Evolutionary conservation across 2,329 filamentous ascomycete genomes (phyloP), one percentile per base, ranked within the genome.

Genomic region (Scleromitrula shiraiana): DNA sequence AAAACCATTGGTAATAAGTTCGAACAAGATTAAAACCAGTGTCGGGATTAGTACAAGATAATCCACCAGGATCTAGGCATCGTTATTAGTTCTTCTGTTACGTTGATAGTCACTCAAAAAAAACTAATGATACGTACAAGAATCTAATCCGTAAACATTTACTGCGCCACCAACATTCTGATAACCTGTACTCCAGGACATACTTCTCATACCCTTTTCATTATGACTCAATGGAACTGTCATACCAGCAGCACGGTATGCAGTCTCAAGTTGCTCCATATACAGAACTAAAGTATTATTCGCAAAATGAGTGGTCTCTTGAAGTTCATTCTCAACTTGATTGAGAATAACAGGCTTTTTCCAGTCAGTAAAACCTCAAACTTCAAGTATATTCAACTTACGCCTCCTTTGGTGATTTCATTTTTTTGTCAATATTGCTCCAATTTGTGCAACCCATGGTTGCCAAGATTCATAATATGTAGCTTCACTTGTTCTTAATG

Each of bases 1-100:
- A 66, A 53, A 79, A 79, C 73, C 74, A 78, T 52, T 77, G 69
- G 50, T 74, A 73, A 54, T 78, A 80, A 5, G 68, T 76, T 22
- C 73, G 68, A 2, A 74, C 67, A 1, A 77, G 59, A 23, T 64
- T 71, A 55, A 76, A 77, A 1, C 73, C 74, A 6, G 65, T 62
- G 37, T 71, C 62, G 1, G 65, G 65, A 45, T 77, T 74, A 1
- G 69, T 73, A 56, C 75, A 77, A 7, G 70, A 71, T 8, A 73
- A 54, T 0, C 73, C 70, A 22, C 69, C 70, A 0, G 71, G 68
- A 47, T 74, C 45, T 47, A 42, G 4, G 27, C 5, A 12, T n/a
- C 15, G 14, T 19, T 10, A 12, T 15, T 33, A 20, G 23, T 12
- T 29, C 15, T 15, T 20, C 7, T 8, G 14, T 4, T 22, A 19